These are phyloP conservation scores for Phytopythium cucurbitacearum DNA, from an alignment of 352 stramenopile species.

Conservation along the genomic window DNA sequence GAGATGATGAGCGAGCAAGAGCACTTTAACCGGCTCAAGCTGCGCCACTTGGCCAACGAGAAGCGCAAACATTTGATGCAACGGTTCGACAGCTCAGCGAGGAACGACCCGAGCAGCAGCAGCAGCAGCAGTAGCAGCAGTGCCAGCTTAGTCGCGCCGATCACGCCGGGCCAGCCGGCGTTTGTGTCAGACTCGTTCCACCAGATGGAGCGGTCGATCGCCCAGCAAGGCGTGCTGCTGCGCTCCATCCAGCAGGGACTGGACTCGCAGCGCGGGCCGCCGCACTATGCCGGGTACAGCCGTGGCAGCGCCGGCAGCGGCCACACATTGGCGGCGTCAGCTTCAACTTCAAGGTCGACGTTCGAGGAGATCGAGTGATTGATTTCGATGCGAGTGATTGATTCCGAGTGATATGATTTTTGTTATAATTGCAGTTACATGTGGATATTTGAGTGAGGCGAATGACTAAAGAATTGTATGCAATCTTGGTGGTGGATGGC, in stretches of 20 bases:
- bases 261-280: background rate
- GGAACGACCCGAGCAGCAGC: constrained; percentile 3
- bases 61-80: constrained; percentile 27
- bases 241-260: constrained; percentile 24
- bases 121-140: constrained; percentile 10
- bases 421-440: too few species aligned
- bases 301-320: too few species aligned
- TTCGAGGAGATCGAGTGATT: too few species aligned
- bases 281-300: too few species aligned
- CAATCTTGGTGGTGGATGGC: too few species aligned
- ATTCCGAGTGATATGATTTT: too few species aligned
- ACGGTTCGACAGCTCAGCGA: constrained; percentile 7
- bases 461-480: too few species aligned
- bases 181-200: constrained; percentile 14
- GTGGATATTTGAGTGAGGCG: too few species aligned
- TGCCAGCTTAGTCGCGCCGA: background rate
- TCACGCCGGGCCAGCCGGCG: constrained; percentile 13
- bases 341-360: too few species aligned
- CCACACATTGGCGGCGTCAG: too few species aligned
- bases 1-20: constrained; percentile 12
- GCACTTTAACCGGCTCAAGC: constrained; percentile 24
- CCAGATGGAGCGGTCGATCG: constrained; percentile 51
- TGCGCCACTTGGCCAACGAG: constrained; percentile 30
- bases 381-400: too few species aligned
- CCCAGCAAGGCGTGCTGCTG: constrained; percentile 43